phyloP scores from a whole-genome alignment of 768 basidiomycete genomes.

The Tylopilus sp. region DNA sequence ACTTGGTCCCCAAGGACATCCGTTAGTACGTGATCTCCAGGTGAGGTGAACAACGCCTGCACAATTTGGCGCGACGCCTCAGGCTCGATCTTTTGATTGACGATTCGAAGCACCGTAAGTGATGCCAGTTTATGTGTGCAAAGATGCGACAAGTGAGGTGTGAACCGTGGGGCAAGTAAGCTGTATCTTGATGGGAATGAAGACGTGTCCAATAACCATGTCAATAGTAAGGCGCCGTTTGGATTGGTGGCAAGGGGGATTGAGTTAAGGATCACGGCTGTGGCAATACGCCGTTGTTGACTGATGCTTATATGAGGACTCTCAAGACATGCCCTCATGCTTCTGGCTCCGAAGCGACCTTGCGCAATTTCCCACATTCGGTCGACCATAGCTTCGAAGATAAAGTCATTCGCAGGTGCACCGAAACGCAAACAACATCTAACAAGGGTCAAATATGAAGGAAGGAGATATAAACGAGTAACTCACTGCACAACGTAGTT shows the following conservation, averaged over 20 bases:
- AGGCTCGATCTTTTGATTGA: slow-evolving; percentile 94
- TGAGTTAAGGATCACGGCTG: slow-evolving; percentile 92
- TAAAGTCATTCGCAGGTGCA: slow-evolving; percentile 86
- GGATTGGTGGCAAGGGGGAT: slow-evolving; percentile 97
- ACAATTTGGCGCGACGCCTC: slow-evolving; percentile 85
- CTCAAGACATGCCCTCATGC: slow-evolving; percentile 96
- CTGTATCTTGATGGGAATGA: slow-evolving; percentile 95
- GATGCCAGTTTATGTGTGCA: slow-evolving; percentile 98
- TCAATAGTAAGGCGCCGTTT: slow-evolving; percentile 92
- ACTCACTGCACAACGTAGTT: slow-evolving; percentile 91
- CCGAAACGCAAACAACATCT: slow-evolving; percentile 92
- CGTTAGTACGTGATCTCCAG: slow-evolving; percentile 84
- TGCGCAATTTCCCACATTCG: slow-evolving; percentile 99
- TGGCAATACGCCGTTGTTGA: slow-evolving; percentile 93
- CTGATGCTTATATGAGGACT: slow-evolving; percentile 81
- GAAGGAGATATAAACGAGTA: not conserved
- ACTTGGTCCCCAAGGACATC: slow-evolving; percentile 96
- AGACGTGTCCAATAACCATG: slow-evolving; percentile 95
- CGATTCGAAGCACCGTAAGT: slow-evolving; percentile 88
- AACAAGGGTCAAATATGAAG: slow-evolving; percentile 2
- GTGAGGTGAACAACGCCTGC: slow-evolving; percentile 87
- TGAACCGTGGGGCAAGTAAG: slow-evolving; percentile 91
- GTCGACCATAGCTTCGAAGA: slow-evolving; percentile 97
- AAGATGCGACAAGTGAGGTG: slow-evolving; percentile 92
- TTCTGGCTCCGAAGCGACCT: slow-evolving; percentile 95